Percentiles rank a stretch among this genome's conserved stretches.
Evolutionary conservation across 129 eudicot genomes (phyloP).

Genomic region (Kitagawia praeruptora): DNA sequence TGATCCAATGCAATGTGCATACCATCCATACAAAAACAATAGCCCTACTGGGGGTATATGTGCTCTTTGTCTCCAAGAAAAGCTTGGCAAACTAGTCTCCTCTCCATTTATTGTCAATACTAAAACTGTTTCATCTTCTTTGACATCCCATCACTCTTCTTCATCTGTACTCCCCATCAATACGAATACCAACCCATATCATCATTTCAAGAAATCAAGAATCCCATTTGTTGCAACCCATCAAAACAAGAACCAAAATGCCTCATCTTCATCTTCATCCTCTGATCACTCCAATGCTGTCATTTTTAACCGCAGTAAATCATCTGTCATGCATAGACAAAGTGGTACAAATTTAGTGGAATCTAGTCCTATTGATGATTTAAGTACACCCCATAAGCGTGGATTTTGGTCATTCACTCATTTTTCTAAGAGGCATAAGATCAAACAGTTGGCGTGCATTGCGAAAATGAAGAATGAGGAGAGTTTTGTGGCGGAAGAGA

Average conservation of each 20-base stretch:
- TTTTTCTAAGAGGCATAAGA: slow-evolving; percentile 28
- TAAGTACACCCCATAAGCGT: slow-evolving; percentile 30
- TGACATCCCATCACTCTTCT: slow-evolving; percentile 30
- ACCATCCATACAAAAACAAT: slow-evolving; percentile 53
- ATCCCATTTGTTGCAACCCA: slow-evolving; percentile 43
- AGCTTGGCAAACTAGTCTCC: slow-evolving; percentile 81
- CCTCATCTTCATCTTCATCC: background rate
- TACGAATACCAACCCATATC: background rate
- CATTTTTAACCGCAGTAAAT: slow-evolving; percentile 61
- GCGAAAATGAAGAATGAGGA: background rate
- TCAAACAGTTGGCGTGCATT: slow-evolving; percentile 9
- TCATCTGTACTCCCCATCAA: background rate
- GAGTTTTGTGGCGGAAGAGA: slow-evolving; percentile 26
- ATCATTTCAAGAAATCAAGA: slow-evolving; percentile 29
- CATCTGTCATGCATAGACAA: slow-evolving; percentile 45
- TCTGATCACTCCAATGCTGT: slow-evolving; percentile 10
- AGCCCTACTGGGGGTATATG: slow-evolving; percentile 69
- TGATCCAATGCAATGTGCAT: slow-evolving; percentile 47
- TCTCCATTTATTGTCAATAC: slow-evolving; percentile 49
- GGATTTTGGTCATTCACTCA: slow-evolving; percentile 79
- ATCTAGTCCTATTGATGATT: slow-evolving; percentile 9
- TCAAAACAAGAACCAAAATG: slow-evolving; percentile 49
- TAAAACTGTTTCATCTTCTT: slow-evolving; percentile 35
- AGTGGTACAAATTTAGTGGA: slow-evolving; percentile 28
- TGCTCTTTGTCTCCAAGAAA: slow-evolving; percentile 78